Evolutionary conservation across 2,329 filamentous ascomycete species (phyloP).

Genomic region (Botryosphaeria dothidea): DNA sequence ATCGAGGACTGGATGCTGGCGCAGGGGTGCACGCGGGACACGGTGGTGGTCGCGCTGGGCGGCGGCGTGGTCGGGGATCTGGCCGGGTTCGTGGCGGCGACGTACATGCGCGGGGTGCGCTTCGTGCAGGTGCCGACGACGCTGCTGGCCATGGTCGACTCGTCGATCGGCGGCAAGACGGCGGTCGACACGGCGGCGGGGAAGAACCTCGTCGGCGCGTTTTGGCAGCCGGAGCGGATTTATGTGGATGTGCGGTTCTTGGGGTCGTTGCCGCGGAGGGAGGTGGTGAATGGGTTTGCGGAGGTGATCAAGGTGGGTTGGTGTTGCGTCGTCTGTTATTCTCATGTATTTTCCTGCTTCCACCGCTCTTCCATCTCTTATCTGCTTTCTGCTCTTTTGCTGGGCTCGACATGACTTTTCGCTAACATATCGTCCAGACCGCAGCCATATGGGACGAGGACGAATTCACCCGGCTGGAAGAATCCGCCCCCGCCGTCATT

Average conservation of each 20-base stretch:
- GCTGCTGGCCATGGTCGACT: conserved; percentile 95
- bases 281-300: conserved; percentile 98
- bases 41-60: conserved; percentile 89
- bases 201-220: conserved; percentile 93
- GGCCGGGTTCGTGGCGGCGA: conserved; percentile 95
- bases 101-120: conserved; percentile 95
- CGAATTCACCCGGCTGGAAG: conserved; percentile 82
- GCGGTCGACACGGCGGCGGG: conserved; percentile 95
- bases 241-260: conserved; percentile 94
- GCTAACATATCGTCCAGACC: conserved; percentile 54
- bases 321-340: background rate
- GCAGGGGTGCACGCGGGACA: conserved; percentile 90
- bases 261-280: conserved; percentile 82
- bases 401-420: no score
- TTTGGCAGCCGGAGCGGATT: conserved; percentile 93
- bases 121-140: conserved; percentile 97
- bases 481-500: conserved; percentile 76
- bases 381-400: no score
- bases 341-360: background rate
- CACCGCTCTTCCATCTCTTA: background rate
- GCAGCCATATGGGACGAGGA: conserved; percentile 92
- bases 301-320: conserved; percentile 76
- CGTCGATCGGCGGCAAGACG: conserved; percentile 96
- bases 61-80: conserved; percentile 97
- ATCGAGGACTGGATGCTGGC: conserved; percentile 97